Base-by-base conservation (phyloP, 768 basidiomycete species). In the Mycena leptocephala region DNA sequence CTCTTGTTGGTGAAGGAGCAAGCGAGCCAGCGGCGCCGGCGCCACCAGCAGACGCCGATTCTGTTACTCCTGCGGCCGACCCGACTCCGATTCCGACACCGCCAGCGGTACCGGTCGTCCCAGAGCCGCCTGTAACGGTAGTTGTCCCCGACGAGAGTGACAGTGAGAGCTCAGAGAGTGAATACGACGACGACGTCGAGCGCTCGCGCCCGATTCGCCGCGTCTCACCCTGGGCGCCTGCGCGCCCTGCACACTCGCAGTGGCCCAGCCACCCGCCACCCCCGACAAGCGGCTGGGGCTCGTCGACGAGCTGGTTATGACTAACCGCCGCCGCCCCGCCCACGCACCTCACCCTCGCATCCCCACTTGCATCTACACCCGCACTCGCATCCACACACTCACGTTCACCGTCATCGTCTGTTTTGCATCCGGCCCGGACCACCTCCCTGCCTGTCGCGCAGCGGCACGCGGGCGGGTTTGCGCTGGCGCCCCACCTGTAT, bases 141-240 rank as follows among this genome's bases (percentile, higher is more conserved):
- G n/a, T n/a, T n/a, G n/a, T n/a, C n/a, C n/a, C n/a, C n/a, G n/a
- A n/a, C n/a, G 26, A 61, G 14, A 76, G 75, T 53, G 75, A 76
- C 24, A 72, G 82, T 58, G 72, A 74, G 48, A 85, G 81, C 80
- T 81, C 80, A 22, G 86, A 84, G 33, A 82, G 79, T 70, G 80
- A 80, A 18, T 83, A 84, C 28, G 86, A 86, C 68, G 85, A 86
- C 46, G 87, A 88, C 63, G 85, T 86, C 33, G 87, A 87, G n/a
- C 64, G 72, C 43, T 46, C 35, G 84, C 80, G 82, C 13, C 82
- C 64, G 80, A 80, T 13, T 79, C 83, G 78, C 78, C 84, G 7
- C 82, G 82, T 75, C 72, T 79, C 53, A 32, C 78, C 67, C 81
- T 85, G 84, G n/a, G 83, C 76, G n/a, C 68, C 74, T 41, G 30